Conservation (phyloP, 345 rosid species). For the Acer campestre region DNA sequence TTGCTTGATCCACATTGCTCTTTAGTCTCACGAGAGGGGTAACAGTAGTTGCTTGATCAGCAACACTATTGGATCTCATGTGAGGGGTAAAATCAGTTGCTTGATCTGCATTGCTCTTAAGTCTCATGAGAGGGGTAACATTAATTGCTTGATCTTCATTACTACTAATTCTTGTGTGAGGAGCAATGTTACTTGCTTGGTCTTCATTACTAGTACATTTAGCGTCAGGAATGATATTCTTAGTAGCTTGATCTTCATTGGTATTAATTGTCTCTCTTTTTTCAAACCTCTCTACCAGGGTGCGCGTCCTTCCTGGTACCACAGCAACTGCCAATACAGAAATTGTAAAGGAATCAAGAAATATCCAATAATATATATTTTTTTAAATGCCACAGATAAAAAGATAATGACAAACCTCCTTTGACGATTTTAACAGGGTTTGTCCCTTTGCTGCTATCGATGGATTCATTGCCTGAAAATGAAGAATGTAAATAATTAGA, state of each 20-base stretch:
- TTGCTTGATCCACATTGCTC: neutral
- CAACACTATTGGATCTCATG: neutral
- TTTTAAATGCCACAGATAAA: slow-evolving; percentile 21
- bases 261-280: slow-evolving; percentile 48
- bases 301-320: slow-evolving; percentile 83
- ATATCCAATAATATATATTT: slow-evolving; percentile 10
- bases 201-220: slow-evolving; percentile 23
- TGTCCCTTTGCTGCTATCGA: slow-evolving; percentile 36
- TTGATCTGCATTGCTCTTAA: neutral
- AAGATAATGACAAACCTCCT: slow-evolving; percentile 74
- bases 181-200: slow-evolving; percentile 17
- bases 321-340: slow-evolving; percentile 75
- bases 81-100: neutral
- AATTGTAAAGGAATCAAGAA: slow-evolving; percentile 30
- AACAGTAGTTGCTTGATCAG: neutral
- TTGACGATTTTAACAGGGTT: slow-evolving; percentile 70
- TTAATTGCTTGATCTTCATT: slow-evolving; percentile 10
- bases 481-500: slow-evolving; percentile 14
- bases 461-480: slow-evolving; percentile 53
- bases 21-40: neutral
- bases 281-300: slow-evolving; percentile 94
- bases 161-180: neutral
- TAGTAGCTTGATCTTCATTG: slow-evolving; percentile 43
- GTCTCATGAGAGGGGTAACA: neutral
- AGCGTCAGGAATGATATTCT: slow-evolving; percentile 23